These are phyloP conservation scores for Fusarium penzigii DNA, from an alignment of 2,329 filamentous ascomycete species.

Conservation along the genomic window DNA sequence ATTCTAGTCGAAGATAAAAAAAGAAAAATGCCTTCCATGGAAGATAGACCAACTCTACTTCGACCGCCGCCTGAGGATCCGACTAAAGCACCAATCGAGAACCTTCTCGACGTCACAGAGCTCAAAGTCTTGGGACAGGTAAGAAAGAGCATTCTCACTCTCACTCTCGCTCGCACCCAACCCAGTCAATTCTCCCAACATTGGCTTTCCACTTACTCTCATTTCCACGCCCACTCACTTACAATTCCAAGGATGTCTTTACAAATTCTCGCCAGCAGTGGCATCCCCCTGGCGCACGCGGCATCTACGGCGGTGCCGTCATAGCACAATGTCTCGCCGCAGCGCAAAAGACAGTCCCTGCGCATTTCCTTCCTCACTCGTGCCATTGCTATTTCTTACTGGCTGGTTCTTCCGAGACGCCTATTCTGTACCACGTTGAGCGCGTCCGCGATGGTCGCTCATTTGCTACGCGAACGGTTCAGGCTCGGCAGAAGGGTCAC, in stretches of 20 bases:
- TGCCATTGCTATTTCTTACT: constrained; percentile 99
- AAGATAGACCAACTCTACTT: constrained; percentile 48
- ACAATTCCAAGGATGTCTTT: constrained; percentile 71
- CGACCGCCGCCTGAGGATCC: constrained; percentile 72
- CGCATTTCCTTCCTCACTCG: constrained; percentile 81
- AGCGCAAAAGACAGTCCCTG: constrained; percentile 82
- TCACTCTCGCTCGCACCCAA: not conserved
- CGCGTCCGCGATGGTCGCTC: constrained; percentile 86
- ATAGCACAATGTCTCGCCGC: constrained; percentile 91
- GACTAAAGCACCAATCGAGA: constrained; percentile 80
- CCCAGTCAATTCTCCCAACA: no score
- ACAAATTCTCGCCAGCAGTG: constrained; percentile 91
- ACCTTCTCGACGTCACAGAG: constrained; percentile 83
- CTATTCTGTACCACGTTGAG: constrained; percentile 94
- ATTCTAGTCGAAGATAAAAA: not conserved
- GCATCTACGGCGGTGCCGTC: constrained; percentile 89
- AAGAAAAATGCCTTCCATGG: constrained; percentile 19
- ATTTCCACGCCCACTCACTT: not conserved
- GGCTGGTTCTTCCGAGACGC: constrained; percentile 79
- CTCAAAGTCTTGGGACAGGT: constrained; percentile 74
- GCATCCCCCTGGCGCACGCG: constrained; percentile 89
- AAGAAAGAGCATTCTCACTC: constrained; percentile 33
- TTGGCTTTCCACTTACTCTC: no score
- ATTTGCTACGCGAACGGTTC: constrained; percentile 92
- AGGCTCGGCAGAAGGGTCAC: constrained; percentile 82